Evolutionary conservation across 2,329 filamentous ascomycete genomes (phyloP).

Genomic region (Sarocladium oryzae): DNA sequence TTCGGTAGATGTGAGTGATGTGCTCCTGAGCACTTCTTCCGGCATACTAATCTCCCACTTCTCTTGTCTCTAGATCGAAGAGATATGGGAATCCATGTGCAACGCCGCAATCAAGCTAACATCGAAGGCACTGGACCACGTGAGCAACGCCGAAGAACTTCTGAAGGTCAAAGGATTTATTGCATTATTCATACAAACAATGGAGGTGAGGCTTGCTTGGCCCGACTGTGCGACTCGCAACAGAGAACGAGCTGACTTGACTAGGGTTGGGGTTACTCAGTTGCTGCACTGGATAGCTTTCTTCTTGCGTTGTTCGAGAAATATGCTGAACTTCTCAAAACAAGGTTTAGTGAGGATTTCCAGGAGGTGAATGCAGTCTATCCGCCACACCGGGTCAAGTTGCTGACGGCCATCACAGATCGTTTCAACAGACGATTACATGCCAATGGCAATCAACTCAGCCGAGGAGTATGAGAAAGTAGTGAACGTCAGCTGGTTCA

Average conservation of each 20-base stretch:
- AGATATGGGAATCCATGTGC: conserved; percentile 98
- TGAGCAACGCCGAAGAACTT: conserved; percentile 83
- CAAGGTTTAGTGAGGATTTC: conserved; percentile 90
- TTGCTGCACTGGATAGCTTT: conserved; percentile 73
- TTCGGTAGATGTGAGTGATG: conserved; percentile 63
- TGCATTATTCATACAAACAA: conserved; percentile 93
- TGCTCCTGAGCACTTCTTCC: neutral
- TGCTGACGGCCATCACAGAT: too few species aligned
- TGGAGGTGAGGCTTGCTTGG: conserved; percentile 62
- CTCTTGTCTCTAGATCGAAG: conserved; percentile 65
- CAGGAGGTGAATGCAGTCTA: conserved; percentile 57
- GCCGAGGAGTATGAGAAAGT: conserved; percentile 92
- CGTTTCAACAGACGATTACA: conserved; percentile 93
- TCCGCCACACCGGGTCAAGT: neutral
- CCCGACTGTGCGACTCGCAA: conserved; percentile 36
- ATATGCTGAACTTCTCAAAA: conserved; percentile 86
- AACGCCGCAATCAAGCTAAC: conserved; percentile 79
- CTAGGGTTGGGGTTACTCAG: conserved; percentile 87
- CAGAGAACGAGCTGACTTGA: too few species aligned
- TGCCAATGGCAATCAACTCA: conserved; percentile 96
- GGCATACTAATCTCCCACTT: neutral
- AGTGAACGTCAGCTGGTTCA: conserved; percentile 93
- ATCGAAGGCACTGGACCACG: conserved; percentile 65
- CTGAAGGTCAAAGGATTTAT: conserved; percentile 94
- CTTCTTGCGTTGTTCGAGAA: conserved; percentile 87